A percentile compares a stretch with the other conserved stretches of the same genome.
Conservation (phyloP, 441 rosid species). For the Pelargonium hybrid region DNA sequence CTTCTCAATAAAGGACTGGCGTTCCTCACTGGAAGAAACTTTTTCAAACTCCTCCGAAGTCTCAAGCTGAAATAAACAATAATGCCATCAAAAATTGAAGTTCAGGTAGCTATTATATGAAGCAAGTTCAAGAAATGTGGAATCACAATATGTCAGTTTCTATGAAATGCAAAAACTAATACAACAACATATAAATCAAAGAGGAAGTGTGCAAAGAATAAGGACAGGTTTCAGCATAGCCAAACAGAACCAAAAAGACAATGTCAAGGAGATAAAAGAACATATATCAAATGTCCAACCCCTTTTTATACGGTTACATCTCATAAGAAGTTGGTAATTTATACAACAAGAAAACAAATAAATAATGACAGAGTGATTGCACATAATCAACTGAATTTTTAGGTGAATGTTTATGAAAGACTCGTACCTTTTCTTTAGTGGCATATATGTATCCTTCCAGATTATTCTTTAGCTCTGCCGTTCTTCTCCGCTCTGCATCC, state of each 20-base stretch:
- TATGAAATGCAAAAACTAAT: too few relatives aligned
- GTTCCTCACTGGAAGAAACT: conserved; percentile 64
- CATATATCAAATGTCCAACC: not conserved
- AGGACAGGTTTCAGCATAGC: not conserved
- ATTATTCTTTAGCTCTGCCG: conserved; percentile 85
- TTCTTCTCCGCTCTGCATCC: conserved; percentile 79
- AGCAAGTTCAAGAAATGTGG: too few relatives aligned
- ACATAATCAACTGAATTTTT: conserved; percentile 13
- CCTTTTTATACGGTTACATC: not conserved
- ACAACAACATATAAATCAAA: too few relatives aligned
- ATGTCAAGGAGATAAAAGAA: not conserved
- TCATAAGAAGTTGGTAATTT: not conserved
- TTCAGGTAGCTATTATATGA: not conserved
- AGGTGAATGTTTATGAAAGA: conserved; percentile 5
- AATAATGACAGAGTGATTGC: not conserved
- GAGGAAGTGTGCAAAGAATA: too few relatives aligned
- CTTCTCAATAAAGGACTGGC: conserved; percentile 65
- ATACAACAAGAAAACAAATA: not conserved
- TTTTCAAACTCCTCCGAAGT: conserved; percentile 56
- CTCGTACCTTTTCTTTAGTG: conserved; percentile 84
- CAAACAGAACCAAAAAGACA: not conserved
- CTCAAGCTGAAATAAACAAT: conserved; percentile 54
- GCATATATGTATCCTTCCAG: conserved; percentile 90
- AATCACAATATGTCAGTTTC: too few relatives aligned
- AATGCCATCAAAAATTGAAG: conserved; percentile 3